A percentile compares a stretch with the other conserved stretches of the same genome.
These are phyloP conservation scores for Eucalyptus fibrosa DNA, from an alignment of 345 rosid species.

Conservation along the genomic window DNA sequence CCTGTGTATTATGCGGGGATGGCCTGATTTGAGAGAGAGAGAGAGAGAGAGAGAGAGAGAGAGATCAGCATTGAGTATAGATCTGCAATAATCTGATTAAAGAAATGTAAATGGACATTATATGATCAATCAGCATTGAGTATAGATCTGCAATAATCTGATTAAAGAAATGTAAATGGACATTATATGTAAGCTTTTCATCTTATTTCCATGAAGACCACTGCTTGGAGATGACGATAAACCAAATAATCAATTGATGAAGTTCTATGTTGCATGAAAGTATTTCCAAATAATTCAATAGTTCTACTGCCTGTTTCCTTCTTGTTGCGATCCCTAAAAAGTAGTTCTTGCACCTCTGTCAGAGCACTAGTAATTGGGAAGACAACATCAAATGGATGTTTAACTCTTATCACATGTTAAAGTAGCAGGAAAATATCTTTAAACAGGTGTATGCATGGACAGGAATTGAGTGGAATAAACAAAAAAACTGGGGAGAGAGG, in stretches of 20 bases:
- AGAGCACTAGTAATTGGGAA: neutral
- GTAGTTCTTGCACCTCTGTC: neutral
- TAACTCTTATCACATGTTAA: neutral
- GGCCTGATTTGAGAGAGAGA: constrained; percentile 38
- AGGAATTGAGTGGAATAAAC: neutral
- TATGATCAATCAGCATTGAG: neutral
- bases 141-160: neutral
- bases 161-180: neutral
- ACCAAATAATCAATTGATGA: neutral
- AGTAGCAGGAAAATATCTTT: neutral
- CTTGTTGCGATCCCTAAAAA: neutral
- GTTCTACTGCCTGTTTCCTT: neutral
- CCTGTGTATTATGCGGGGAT: constrained; percentile 96
- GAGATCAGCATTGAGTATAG: too few species aligned
- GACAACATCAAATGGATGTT: neutral
- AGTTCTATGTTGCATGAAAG: neutral
- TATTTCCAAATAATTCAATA: neutral
- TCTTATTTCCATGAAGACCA: neutral
- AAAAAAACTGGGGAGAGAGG: neutral
- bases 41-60: neutral
- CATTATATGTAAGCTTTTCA: neutral
- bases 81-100: too few species aligned
- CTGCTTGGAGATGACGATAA: neutral
- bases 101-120: too few species aligned
- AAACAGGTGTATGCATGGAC: neutral